phyloP scores from a whole-genome alignment of 108 stramenopile genomes.

The Chaetoceros tenuissimus region DNA sequence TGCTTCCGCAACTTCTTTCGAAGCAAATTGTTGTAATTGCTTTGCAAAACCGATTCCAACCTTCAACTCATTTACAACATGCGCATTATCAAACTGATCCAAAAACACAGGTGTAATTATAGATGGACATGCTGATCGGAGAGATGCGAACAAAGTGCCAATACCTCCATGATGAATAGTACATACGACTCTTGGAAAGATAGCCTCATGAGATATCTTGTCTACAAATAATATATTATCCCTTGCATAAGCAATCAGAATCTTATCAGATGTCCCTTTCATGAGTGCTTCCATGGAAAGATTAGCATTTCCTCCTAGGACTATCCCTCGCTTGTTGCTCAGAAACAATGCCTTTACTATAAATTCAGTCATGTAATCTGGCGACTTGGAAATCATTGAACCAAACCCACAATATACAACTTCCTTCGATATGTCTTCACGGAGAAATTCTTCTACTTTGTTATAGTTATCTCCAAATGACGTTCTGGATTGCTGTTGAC shows the following conservation, averaged over 20 bases:
- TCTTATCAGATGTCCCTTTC: background rate
- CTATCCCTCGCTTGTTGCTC: slow-evolving; percentile 2
- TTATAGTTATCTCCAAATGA: background rate
- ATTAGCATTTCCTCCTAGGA: slow-evolving; percentile 13
- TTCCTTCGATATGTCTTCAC: background rate
- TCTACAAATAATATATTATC: slow-evolving; percentile 14
- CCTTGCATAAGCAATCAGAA: slow-evolving; percentile 6
- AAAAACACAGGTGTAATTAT: slow-evolving; percentile 23
- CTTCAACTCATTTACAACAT: slow-evolving; percentile 2
- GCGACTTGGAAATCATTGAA: slow-evolving; percentile 11
- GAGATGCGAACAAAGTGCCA: slow-evolving; percentile 19
- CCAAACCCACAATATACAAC: slow-evolving; percentile 22
- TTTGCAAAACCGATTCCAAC: slow-evolving; percentile 14
- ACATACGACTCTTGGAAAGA: slow-evolving; percentile 13
- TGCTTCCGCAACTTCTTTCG: slow-evolving; percentile 9
- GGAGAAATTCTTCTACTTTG: background rate
- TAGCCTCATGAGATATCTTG: slow-evolving; percentile 12
- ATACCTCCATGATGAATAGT: slow-evolving; percentile 19
- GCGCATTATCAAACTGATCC: slow-evolving; percentile 21
- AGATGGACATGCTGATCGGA: slow-evolving; percentile 18
- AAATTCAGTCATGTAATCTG: slow-evolving; percentile 8
- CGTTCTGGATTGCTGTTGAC: too few species aligned
- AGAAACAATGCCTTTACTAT: background rate
- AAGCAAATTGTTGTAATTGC: slow-evolving; percentile 10
- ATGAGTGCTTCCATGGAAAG: slow-evolving; percentile 2